Conservation (phyloP, 768 basidiomycete genomes). For the Lactifluus volemus region DNA sequence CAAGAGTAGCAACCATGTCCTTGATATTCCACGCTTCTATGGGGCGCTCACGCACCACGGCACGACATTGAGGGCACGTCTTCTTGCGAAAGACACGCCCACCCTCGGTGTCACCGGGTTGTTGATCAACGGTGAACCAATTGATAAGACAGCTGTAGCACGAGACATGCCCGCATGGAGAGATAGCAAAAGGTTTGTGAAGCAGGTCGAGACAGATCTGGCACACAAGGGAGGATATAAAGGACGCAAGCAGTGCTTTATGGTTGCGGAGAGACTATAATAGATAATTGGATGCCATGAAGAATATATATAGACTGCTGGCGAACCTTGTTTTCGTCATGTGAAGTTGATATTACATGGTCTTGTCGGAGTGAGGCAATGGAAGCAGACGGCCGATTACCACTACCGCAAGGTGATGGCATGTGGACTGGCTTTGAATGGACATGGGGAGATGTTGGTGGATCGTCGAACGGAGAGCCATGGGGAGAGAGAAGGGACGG, state of each 20-base stretch:
- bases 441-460: background rate
- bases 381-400: background rate
- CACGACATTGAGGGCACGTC: constrained; percentile 39
- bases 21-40: constrained; percentile 41
- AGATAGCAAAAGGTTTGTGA: constrained; percentile 62
- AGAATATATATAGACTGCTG: background rate
- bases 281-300: background rate
- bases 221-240: constrained; percentile 61
- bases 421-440: background rate
- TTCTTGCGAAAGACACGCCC: constrained; percentile 26
- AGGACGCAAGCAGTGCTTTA: constrained; percentile 40
- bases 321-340: constrained; percentile 5
- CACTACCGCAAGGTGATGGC: background rate
- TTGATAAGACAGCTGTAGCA: constrained; percentile 64
- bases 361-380: background rate
- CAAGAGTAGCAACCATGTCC: constrained; percentile 37
- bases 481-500: background rate
- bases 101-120: background rate
- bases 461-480: background rate
- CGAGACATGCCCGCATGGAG: constrained; percentile 67
- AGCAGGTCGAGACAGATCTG: constrained; percentile 74
- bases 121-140: constrained; percentile 53
- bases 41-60: constrained; percentile 36
- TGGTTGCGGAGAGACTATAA: constrained; percentile 30
- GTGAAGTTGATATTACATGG: background rate